Conservation (phyloP, 2,329 filamentous ascomycete species). For the Sclerotinia minor region DNA sequence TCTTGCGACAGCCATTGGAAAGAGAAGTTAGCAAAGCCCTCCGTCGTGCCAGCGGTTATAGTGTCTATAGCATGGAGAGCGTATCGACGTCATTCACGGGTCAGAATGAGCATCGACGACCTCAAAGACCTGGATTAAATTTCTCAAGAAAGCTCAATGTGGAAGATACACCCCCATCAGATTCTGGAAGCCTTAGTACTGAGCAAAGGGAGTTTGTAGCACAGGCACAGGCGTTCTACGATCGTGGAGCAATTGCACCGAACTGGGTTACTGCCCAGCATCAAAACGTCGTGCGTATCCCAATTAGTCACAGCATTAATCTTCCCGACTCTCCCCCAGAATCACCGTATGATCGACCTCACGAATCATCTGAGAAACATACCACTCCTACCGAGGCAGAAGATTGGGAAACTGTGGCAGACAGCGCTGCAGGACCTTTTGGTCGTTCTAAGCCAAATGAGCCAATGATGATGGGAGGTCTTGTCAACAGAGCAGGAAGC, state of each 20-base stretch:
- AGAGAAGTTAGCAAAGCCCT: slow-evolving; percentile 40
- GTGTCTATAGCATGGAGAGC: slow-evolving; percentile 35
- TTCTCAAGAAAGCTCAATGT: slow-evolving; percentile 27
- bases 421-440: slow-evolving; percentile 29
- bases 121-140: slow-evolving; percentile 25
- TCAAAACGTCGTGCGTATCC: slow-evolving; percentile 33
- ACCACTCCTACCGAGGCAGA: slow-evolving; percentile 28
- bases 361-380: slow-evolving; percentile 12
- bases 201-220: slow-evolving; percentile 21
- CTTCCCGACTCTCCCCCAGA: slow-evolving; percentile 32
- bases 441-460: slow-evolving; percentile 19
- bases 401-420: slow-evolving; percentile 41
- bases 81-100: slow-evolving; percentile 30
- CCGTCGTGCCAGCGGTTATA: slow-evolving; percentile 36
- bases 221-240: slow-evolving; percentile 33
- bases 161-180: slow-evolving; percentile 25
- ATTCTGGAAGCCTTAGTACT: slow-evolving; percentile 20
- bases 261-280: slow-evolving; percentile 31
- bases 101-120: slow-evolving; percentile 22
- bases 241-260: slow-evolving; percentile 31
- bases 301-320: slow-evolving; percentile 30
- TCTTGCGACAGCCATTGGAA: slow-evolving; percentile 33
- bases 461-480: slow-evolving; percentile 28
- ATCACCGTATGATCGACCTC: slow-evolving; percentile 21
- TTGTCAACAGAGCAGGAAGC: slow-evolving; percentile 34